These are phyloP conservation scores for Dipodascopsis tothii DNA, from an alignment of 805 yeast species.

Conservation along the genomic window DNA sequence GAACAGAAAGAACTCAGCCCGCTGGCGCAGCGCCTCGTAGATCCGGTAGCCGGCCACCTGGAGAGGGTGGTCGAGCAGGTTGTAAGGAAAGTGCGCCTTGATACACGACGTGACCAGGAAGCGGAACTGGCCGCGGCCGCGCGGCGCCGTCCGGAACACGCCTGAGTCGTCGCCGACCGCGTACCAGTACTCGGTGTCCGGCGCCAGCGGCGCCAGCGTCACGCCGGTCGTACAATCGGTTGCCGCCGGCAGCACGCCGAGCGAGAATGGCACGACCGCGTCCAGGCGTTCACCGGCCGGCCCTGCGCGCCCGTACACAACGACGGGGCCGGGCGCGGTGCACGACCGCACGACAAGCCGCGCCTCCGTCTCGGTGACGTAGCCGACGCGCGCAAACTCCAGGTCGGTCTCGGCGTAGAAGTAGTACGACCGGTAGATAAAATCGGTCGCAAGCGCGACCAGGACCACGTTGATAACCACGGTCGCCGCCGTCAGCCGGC, in stretches of 20 bases:
- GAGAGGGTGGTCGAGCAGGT: conserved; percentile 20
- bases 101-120: conserved; percentile 24
- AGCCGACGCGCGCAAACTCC: conserved; percentile 18
- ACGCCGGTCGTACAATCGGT: conserved; percentile 17
- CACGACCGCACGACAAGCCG: conserved; percentile 16
- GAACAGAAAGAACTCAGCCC: conserved; percentile 21
- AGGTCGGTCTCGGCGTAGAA: conserved; percentile 15
- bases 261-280: too few relatives aligned
- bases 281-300: too few relatives aligned
- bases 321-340: too few relatives aligned
- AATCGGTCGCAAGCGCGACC: conserved; percentile 8
- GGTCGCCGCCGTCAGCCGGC: not conserved
- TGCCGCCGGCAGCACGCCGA: conserved; percentile 2
- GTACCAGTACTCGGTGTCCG: conserved; percentile 15
- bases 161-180: too few relatives aligned
- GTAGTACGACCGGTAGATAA: conserved; percentile 14
- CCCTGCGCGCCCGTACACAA: too few relatives aligned
- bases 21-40: conserved; percentile 1
- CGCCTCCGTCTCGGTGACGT: conserved; percentile 16
- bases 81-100: conserved; percentile 22
- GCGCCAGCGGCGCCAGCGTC: conserved; percentile 8
- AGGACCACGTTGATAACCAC: conserved; percentile 8
- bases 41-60: conserved; percentile 16
- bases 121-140: conserved; percentile 9
- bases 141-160: conserved; percentile 18